phyloP scores from a whole-genome alignment of 176 grass and related monocot genomes.

The Canna indica region DNA sequence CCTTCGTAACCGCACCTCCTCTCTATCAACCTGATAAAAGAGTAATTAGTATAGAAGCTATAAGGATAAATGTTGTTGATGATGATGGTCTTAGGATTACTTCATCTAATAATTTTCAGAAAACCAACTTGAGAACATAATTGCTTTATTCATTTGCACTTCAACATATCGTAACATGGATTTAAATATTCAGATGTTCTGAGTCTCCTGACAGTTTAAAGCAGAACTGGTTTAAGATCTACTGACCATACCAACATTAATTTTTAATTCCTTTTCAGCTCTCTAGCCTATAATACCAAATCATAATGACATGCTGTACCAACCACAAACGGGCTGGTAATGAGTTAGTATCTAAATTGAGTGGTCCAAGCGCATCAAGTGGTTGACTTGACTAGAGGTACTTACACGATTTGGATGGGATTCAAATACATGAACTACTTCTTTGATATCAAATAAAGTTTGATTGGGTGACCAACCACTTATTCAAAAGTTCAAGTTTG shows the following conservation, averaged over 20 bases:
- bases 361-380: too few species aligned
- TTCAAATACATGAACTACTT: too few species aligned
- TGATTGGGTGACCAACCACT: too few species aligned
- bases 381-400: too few species aligned
- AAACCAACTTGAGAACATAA: neutral
- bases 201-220: neutral
- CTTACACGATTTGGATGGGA: too few species aligned
- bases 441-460: too few species aligned
- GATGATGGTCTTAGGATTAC: neutral
- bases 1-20: conserved; percentile 84
- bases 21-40: conserved; percentile 72
- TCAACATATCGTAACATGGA: neutral
- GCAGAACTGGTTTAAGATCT: neutral
- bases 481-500: too few species aligned
- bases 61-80: neutral
- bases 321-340: neutral
- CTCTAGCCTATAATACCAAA: neutral
- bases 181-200: neutral
- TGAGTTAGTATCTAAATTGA: too few species aligned
- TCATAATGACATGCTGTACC: neutral
- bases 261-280: neutral
- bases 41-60: neutral
- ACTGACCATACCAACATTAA: neutral
- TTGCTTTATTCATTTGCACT: neutral
- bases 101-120: neutral